Evolutionary conservation across 1,139 yeast species (phyloP), one percentile per base, ranked within the genome.

Genomic region (Meyerozyma guilliermondii): DNA sequence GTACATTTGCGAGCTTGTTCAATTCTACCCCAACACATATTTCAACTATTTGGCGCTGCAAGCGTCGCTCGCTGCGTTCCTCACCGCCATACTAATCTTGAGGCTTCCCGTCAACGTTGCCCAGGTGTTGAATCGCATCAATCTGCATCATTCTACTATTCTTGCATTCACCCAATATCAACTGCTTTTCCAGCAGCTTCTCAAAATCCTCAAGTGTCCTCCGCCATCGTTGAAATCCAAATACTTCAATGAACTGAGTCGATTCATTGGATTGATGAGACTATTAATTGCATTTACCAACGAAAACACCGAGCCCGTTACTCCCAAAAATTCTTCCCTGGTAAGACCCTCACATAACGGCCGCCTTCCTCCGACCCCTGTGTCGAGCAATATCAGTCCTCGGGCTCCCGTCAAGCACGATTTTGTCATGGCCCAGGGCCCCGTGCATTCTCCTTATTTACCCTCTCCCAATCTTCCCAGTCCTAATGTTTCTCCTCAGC

Each of bases 1-100:
- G 47, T 80, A 80, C 62, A 59, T 83, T 38, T 81, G 88, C 53
- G 88, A 83, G 55, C 63, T 83, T 50, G 72, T 81, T 43, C 81
- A 80, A 50, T 82, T 83, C 59, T 78, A 81, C 55, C 77, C 81
- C 39, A 74, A 74, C 47, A 66, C 82, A 43, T 76, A 80, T 48
- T 77, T 78, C 56, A 73, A 72, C 51, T 77, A 74, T 56, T 66
- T 78, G 20, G 63, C 80, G 17, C 75, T 81, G 28, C 76, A 80
- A 47, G 71, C 82, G 46, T 81, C 84, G 10, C 65, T 79, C 53
- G 78, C 82, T 24, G 68, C 83, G 30, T 70, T 76, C 30, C 38
- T 47, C 31, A 39, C 48, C 39, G 47, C 50, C 36, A 33, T 33
- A 9, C 13, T 42, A 24, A 33, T 51, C 39, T 37, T 50, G 47